A percentile compares a stretch with the other conserved stretches of the same genome.
These are phyloP conservation scores for Apiospora sp. DNA, from an alignment of 2,329 filamentous ascomycete species.

Conservation along the genomic window DNA sequence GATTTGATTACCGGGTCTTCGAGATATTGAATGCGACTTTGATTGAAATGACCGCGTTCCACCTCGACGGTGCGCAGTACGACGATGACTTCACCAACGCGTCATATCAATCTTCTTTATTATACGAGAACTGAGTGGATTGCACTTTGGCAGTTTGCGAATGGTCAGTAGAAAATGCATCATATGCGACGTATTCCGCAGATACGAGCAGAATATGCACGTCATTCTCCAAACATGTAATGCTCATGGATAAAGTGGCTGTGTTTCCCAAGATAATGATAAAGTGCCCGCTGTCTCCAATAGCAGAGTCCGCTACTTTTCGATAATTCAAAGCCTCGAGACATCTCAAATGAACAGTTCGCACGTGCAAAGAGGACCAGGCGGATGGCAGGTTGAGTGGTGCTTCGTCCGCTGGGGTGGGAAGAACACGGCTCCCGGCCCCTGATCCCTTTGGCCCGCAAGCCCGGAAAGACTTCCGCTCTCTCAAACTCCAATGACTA, in stretches of 20 bases:
- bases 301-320: background rate
- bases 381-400: background rate
- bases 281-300: background rate
- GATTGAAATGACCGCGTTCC: constrained; percentile 6
- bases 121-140: background rate
- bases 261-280: background rate
- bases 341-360: background rate
- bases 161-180: background rate
- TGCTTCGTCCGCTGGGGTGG: background rate
- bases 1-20: background rate
- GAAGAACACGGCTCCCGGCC: background rate
- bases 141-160: background rate
- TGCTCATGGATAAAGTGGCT: background rate
- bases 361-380: background rate
- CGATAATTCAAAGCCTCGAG: background rate
- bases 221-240: background rate
- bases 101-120: background rate
- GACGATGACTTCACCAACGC: background rate
- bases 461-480: background rate
- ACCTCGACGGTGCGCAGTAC: background rate
- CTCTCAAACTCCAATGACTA: background rate
- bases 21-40: background rate
- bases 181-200: background rate
- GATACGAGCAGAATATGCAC: background rate
- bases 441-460: background rate